Percentiles rank a stretch among this genome's conserved stretches.
Conservation (phyloP, 2,329 filamentous ascomycete species). For the Helminthosporium solani region DNA sequence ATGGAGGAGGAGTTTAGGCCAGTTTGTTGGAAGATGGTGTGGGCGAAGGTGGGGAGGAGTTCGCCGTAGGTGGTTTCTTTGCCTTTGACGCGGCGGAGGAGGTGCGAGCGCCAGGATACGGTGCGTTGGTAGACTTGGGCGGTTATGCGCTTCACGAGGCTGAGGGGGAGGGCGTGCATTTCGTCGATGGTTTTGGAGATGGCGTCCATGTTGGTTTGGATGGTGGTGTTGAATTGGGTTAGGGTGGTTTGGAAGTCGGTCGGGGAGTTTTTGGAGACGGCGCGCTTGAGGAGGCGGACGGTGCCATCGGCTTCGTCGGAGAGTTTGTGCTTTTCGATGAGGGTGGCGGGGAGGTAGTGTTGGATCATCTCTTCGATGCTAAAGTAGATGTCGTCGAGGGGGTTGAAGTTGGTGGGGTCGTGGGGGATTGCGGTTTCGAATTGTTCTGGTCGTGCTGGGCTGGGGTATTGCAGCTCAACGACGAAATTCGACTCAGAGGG, state of each 20-base stretch:
- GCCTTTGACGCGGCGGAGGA: slow-evolving; percentile 80
- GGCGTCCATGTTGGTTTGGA: slow-evolving; percentile 65
- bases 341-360: slow-evolving; percentile 73
- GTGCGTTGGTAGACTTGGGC: slow-evolving; percentile 89
- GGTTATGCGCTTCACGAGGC: slow-evolving; percentile 71
- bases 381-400: slow-evolving; percentile 71
- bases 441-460: slow-evolving; percentile 65
- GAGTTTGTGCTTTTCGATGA: slow-evolving; percentile 61
- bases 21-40: slow-evolving; percentile 75
- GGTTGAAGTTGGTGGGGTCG: slow-evolving; percentile 45
- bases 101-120: slow-evolving; percentile 84
- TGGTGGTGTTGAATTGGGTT: slow-evolving; percentile 71
- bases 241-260: slow-evolving; percentile 72
- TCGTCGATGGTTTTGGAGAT: slow-evolving; percentile 71
- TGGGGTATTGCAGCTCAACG: slow-evolving; percentile 82
- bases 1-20: slow-evolving; percentile 78
- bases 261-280: slow-evolving; percentile 65
- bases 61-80: slow-evolving; percentile 96
- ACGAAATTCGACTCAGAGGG: slow-evolving; percentile 41
- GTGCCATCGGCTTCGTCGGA: slow-evolving; percentile 72
- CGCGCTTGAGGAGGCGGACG: slow-evolving; percentile 73
- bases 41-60: slow-evolving; percentile 79
- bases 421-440: slow-evolving; percentile 33
- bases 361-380: slow-evolving; percentile 63
- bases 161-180: slow-evolving; percentile 68